Evolutionary conservation across 345 rosid species (phyloP).

Genomic region (Odontarrhena argentea): DNA sequence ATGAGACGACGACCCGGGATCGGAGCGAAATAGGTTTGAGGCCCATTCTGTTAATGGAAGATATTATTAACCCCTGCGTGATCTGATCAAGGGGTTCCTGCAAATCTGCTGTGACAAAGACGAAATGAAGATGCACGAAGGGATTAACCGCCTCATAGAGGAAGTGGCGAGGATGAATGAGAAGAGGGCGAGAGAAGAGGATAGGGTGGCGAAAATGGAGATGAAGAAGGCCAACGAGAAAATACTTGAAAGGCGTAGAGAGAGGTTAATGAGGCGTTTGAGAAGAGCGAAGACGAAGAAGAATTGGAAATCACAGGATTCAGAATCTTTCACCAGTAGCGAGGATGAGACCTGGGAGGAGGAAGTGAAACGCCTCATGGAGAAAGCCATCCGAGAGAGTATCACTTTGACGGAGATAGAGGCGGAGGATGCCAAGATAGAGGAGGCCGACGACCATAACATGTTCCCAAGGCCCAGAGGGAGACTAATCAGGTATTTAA

Average conservation of each 20-base stretch:
- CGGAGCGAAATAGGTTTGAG: constrained; percentile 32
- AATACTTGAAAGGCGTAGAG: constrained; percentile 21
- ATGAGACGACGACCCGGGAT: constrained; percentile 88
- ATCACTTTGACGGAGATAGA: neutral
- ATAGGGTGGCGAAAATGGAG: no score
- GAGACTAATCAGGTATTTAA: constrained; percentile 13
- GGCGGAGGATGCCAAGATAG: neutral
- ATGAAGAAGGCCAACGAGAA: neutral
- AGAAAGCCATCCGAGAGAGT: constrained; percentile 12
- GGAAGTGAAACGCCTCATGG: constrained; percentile 25
- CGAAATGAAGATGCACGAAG: no score
- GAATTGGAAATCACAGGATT: neutral
- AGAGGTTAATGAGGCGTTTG: constrained; percentile 18
- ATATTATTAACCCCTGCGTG: no score
- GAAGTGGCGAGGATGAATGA: no score
- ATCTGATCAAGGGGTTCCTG: no score
- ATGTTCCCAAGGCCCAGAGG: constrained; percentile 27
- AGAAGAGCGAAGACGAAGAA: neutral
- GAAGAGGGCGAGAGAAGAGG: no score
- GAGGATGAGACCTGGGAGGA: neutral
- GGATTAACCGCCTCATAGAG: no score
- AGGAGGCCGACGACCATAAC: neutral
- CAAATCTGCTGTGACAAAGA: no score
- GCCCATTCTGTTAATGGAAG: no score
- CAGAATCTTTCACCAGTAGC: constrained; percentile 10